phyloP scores from a whole-genome alignment of 139 green algal species.

The Auxenochlorella protothecoides region DNA sequence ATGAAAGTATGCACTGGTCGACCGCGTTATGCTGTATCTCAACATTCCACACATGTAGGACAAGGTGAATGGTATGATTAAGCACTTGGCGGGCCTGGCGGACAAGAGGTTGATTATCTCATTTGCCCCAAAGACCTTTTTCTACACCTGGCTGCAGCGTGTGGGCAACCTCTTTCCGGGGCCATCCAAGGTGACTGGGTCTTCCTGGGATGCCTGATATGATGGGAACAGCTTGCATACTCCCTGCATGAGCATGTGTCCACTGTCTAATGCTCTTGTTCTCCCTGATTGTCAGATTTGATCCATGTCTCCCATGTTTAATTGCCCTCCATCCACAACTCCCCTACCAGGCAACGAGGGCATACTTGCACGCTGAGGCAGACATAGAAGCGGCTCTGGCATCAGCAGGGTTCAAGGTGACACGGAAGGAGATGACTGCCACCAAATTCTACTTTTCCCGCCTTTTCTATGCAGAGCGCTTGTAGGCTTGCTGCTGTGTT shows the following conservation, averaged over 20 bases:
- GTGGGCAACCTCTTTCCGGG: constrained; percentile 97
- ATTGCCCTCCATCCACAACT: no score
- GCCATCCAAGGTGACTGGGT: constrained; percentile 32
- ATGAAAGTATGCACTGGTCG: no score
- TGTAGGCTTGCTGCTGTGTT: neutral
- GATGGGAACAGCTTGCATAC: neutral
- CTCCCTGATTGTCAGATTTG: no score
- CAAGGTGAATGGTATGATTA: constrained; percentile 88
- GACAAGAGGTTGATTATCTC: constrained; percentile 84
- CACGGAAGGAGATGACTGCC: constrained; percentile 90
- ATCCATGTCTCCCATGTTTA: no score
- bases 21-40: no score
- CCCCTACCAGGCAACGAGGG: constrained; percentile 69
- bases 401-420: constrained; percentile 66
- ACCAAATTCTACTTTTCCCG: constrained; percentile 97
- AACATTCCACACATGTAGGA: constrained; percentile 43
- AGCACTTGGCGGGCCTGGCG: constrained; percentile 75
- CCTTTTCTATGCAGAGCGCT: constrained; percentile 48
- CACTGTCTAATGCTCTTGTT: no score
- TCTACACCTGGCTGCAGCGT: constrained; percentile 75
- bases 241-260: neutral
- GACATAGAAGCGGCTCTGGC: constrained; percentile 86
- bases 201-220: no score
- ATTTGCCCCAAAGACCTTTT: constrained; percentile 87
- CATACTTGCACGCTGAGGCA: constrained; percentile 91